A percentile compares a stretch with the other conserved stretches of the same genome.
Evolutionary conservation across 805 yeast species (phyloP).

Genomic region (Candida sonorensis): DNA sequence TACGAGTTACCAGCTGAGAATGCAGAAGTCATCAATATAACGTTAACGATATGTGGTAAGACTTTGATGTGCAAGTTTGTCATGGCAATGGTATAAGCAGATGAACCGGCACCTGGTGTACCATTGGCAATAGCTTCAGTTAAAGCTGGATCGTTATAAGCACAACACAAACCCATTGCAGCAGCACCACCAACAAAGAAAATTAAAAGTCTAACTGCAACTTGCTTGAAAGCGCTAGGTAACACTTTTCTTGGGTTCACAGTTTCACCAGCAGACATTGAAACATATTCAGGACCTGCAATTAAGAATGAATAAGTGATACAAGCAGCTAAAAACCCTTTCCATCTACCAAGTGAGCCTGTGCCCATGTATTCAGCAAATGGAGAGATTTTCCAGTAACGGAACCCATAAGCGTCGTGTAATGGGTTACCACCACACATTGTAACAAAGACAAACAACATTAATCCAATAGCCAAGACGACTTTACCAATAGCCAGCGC

Average conservation of each 20-base stretch:
- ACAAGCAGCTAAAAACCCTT: conserved; percentile 49
- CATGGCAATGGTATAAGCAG: conserved; percentile 47
- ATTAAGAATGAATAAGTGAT: conserved; percentile 47
- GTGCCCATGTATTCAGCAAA: no score
- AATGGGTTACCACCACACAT: background rate
- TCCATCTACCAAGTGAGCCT: conserved; percentile 51
- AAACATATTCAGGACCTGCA: conserved; percentile 37
- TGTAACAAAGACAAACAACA: conserved; percentile 44
- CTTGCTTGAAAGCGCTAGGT: no score
- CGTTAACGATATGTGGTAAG: conserved; percentile 67
- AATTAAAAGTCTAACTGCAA: conserved; percentile 13
- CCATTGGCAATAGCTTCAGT: no score
- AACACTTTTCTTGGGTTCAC: conserved; percentile 24
- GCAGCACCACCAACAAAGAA: conserved; percentile 20
- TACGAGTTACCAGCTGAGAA: conserved; percentile 64
- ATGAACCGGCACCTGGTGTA: no score
- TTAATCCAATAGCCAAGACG: conserved; percentile 50
- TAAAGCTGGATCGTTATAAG: no score
- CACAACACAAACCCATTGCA: conserved; percentile 16
- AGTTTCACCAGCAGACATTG: conserved; percentile 19
- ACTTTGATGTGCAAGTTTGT: conserved; percentile 53
- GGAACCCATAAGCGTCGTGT: background rate
- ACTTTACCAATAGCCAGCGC: conserved; percentile 60
- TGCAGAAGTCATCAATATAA: conserved; percentile 44
- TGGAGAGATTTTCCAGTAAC: no score